Evolutionary conservation across 2,329 filamentous ascomycete genomes (phyloP).

Genomic region (Mycocentrospora acerina): DNA sequence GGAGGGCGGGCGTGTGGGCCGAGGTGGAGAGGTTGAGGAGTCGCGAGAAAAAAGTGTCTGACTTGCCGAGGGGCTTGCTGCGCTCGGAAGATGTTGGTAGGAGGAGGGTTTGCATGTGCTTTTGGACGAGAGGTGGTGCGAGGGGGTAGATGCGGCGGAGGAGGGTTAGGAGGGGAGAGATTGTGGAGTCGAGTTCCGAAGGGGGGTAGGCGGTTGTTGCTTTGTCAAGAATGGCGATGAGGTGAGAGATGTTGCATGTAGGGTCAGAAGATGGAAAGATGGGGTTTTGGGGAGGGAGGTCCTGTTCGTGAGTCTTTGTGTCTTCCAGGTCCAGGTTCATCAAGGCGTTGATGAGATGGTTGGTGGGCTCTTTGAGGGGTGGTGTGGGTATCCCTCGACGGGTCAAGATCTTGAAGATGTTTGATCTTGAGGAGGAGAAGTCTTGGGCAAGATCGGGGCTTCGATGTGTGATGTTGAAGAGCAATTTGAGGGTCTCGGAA

Average conservation of each 20-base stretch:
- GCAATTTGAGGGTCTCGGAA: slow-evolving; percentile 78
- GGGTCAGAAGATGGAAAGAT: slow-evolving; percentile 68
- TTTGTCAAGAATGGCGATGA: slow-evolving; percentile 70
- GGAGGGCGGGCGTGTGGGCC: slow-evolving; percentile 68
- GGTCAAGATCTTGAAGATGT: slow-evolving; percentile 69
- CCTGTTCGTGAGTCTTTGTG: slow-evolving; percentile 38
- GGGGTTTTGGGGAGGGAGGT: slow-evolving; percentile 49
- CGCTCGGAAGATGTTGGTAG: slow-evolving; percentile 79
- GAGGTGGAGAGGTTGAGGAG: slow-evolving; percentile 78
- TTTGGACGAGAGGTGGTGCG: slow-evolving; percentile 64
- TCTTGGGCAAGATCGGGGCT: slow-evolving; percentile 61
- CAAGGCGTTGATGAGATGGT: slow-evolving; percentile 74
- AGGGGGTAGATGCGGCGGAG: slow-evolving; percentile 70
- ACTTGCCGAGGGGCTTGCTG: slow-evolving; percentile 72
- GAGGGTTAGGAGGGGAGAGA: slow-evolving; percentile 73
- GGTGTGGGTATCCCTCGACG: slow-evolving; percentile 61
- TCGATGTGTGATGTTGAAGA: slow-evolving; percentile 85
- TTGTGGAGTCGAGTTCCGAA: slow-evolving; percentile 69
- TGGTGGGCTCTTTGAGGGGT: slow-evolving; percentile 72
- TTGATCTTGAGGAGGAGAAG: slow-evolving; percentile 69
- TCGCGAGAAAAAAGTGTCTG: slow-evolving; percentile 71
- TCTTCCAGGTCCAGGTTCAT: slow-evolving; percentile 73
- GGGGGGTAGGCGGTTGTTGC: slow-evolving; percentile 66
- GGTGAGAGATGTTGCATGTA: slow-evolving; percentile 60
- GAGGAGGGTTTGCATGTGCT: slow-evolving; percentile 65